A percentile compares a stretch with the other conserved stretches of the same genome.
phyloP scores from a whole-genome alignment of 768 basidiomycete species.

The Sutorius australiensis region DNA sequence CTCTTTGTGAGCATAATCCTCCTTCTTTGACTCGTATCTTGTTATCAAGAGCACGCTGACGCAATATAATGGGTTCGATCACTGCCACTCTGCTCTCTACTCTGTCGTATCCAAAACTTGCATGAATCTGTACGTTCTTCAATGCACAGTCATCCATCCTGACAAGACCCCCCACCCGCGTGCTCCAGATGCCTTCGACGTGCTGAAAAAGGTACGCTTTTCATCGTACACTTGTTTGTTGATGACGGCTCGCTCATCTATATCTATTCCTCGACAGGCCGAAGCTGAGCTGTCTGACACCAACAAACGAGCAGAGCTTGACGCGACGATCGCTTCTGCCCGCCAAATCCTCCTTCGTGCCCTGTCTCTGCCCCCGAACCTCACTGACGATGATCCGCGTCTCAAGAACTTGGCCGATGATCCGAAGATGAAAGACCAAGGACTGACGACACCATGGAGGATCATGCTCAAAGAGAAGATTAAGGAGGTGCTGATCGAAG shows the following conservation, averaged over 20 bases:
- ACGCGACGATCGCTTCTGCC: constrained; percentile 74
- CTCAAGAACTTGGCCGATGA: constrained; percentile 44
- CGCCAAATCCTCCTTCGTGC: constrained; percentile 63
- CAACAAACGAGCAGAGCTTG: constrained; percentile 74
- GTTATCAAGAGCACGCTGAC: constrained; percentile 21
- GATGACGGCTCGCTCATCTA: background rate
- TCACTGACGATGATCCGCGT: constrained; percentile 54
- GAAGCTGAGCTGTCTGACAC: constrained; percentile 80
- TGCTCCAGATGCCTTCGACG: constrained; percentile 90
- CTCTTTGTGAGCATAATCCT: constrained; percentile 60
- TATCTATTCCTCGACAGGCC: constrained; percentile 46
- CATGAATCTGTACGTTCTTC: constrained; percentile 39
- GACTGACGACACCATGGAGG: constrained; percentile 56
- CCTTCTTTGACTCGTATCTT: background rate
- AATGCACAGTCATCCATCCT: constrained; percentile 85
- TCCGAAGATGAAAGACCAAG: constrained; percentile 30
- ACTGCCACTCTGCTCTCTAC: background rate
- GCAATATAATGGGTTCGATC: constrained; percentile 6
- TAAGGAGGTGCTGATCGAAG: constrained; percentile 86
- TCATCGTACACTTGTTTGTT: background rate
- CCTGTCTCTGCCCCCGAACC: constrained; percentile 57
- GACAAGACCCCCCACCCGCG: constrained; percentile 90
- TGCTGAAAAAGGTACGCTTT: constrained; percentile 78
- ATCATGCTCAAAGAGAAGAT: constrained; percentile 63
- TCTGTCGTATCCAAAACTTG: background rate